phyloP scores from a whole-genome alignment of 805 yeast genomes.

The Candida easanensis region DNA sequence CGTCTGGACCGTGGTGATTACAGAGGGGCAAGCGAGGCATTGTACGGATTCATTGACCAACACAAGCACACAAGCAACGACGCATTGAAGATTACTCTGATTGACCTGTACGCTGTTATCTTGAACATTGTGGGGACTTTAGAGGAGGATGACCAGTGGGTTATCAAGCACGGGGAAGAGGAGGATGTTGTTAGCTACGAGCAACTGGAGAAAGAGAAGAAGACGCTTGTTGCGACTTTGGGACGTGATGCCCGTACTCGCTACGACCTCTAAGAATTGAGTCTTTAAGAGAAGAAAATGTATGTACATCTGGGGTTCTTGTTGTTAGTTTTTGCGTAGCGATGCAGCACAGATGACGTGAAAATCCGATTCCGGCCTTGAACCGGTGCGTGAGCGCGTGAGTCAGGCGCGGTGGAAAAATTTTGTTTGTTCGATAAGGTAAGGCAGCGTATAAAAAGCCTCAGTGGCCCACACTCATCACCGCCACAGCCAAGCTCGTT shows the following conservation, averaged over 20 bases:
- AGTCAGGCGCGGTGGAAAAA: slow-evolving; percentile 5
- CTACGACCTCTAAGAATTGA: slow-evolving; percentile 1
- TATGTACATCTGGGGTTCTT: too few species aligned
- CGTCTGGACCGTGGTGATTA: slow-evolving; percentile 47
- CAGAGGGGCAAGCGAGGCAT: slow-evolving; percentile 45
- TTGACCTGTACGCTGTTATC: slow-evolving; percentile 38
- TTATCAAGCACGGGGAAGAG: slow-evolving; percentile 28
- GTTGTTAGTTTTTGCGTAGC: not conserved
- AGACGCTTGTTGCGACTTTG: not conserved
- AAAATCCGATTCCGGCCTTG: not conserved
- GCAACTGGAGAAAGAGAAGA: slow-evolving; percentile 18
- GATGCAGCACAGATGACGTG: slow-evolving; percentile 1
- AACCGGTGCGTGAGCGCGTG: not conserved
- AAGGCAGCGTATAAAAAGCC: slow-evolving; percentile 1
- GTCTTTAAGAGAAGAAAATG: too few species aligned
- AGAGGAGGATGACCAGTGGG: slow-evolving; percentile 39
- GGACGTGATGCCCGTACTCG: not conserved
- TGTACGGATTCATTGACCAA: slow-evolving; percentile 39
- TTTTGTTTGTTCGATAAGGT: slow-evolving; percentile 5
- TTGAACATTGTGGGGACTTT: slow-evolving; percentile 38
- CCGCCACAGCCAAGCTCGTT: not conserved
- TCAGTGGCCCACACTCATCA: not conserved
- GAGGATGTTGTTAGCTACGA: slow-evolving; percentile 22
- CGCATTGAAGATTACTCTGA: slow-evolving; percentile 18
- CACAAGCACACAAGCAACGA: slow-evolving; percentile 10